phyloP scores from a whole-genome alignment of 2,329 filamentous ascomycete species.

The Colletotrichum tabaci region DNA sequence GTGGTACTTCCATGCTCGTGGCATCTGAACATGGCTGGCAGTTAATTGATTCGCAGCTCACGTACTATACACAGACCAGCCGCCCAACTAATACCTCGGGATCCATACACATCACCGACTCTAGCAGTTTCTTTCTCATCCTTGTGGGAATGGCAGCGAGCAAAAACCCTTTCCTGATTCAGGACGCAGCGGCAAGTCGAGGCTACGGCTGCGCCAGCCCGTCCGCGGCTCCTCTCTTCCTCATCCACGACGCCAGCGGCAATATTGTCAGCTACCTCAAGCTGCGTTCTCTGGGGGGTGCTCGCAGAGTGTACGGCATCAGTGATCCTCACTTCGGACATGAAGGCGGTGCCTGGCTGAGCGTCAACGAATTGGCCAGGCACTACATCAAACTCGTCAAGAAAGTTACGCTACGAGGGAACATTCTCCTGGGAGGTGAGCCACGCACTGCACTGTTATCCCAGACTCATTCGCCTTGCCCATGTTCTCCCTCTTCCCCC shows the following conservation, averaged over 20 bases:
- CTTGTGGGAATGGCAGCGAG: not conserved
- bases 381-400: conserved; percentile 4
- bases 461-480: not conserved
- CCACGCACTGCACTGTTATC: not conserved
- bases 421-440: not conserved
- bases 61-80: too few relatives aligned
- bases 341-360: conserved; percentile 4
- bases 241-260: conserved; percentile 21
- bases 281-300: not conserved
- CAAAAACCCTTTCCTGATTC: not conserved
- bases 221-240: not conserved
- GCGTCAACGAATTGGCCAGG: not conserved
- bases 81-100: too few relatives aligned
- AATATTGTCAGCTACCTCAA: conserved; percentile 22
- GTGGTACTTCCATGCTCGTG: too few relatives aligned
- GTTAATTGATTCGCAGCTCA: too few relatives aligned
- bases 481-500: not conserved
- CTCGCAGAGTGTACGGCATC: conserved; percentile 8
- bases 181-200: not conserved
- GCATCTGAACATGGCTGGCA: too few relatives aligned
- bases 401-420: not conserved
- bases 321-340: conserved; percentile 9
- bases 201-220: not conserved
- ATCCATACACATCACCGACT: too few relatives aligned
- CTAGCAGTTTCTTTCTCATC: too few relatives aligned